phyloP scores from a whole-genome alignment of 768 basidiomycete genomes.

The Leccinellum rugosiceps region DNA sequence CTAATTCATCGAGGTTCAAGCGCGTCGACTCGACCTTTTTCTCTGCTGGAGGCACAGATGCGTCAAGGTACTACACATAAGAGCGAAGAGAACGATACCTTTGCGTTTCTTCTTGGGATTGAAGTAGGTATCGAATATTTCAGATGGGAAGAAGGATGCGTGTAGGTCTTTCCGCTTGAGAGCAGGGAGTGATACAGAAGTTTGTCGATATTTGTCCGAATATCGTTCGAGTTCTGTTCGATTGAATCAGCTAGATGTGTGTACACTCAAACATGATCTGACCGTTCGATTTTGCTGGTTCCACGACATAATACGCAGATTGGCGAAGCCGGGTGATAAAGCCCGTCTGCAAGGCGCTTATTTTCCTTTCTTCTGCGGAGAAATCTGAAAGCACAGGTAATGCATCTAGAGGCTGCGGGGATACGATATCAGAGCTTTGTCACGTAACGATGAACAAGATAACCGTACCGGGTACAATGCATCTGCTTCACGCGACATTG shows the following conservation, averaged over 20 bases:
- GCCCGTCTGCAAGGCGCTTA: conserved; percentile 64
- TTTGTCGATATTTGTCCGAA: conserved; percentile 79
- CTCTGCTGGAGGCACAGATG: conserved; percentile 12
- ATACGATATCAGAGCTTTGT: conserved; percentile 18
- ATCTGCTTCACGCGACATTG: conserved; percentile 70
- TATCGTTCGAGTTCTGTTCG: conserved; percentile 69
- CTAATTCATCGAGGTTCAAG: conserved; percentile 66
- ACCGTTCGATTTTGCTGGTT: conserved; percentile 65
- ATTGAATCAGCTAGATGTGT: neutral
- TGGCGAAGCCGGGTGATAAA: conserved; percentile 62
- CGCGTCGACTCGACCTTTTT: conserved; percentile 38
- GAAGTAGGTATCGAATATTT: conserved; percentile 77
- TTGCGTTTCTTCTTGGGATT: conserved; percentile 68
- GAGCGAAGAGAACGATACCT: conserved; percentile 22
- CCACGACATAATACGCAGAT: conserved; percentile 74
- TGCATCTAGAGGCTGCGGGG: conserved; percentile 53
- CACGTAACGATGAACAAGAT: conserved; percentile 16
- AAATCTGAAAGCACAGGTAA: conserved; percentile 69
- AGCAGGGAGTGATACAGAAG: conserved; percentile 54
- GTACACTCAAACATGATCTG: conserved; percentile 4
- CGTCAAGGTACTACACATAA: neutral
- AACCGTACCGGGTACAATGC: conserved; percentile 77
- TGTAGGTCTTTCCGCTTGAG: conserved; percentile 71
- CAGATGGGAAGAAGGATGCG: conserved; percentile 72
- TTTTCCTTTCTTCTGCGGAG: conserved; percentile 60